Base-by-base conservation (phyloP, 148 eudicot genomes). In the Gaultheria prostrata region DNA sequence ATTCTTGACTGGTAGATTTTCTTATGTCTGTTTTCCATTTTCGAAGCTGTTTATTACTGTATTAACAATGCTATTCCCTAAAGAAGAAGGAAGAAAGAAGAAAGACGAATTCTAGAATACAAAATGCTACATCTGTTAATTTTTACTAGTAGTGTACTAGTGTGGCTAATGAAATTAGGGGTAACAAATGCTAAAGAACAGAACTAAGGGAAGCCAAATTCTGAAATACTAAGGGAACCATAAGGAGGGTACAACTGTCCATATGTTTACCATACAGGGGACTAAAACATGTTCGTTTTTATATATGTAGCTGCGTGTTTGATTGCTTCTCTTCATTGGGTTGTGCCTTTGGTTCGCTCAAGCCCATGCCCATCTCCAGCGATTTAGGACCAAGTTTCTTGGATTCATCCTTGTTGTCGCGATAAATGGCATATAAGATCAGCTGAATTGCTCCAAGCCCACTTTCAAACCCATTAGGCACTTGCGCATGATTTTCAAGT, bases 391-490 rank as follows among this genome's bases (percentile, higher is more conserved):
- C 15, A 2, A 69, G 28, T 85, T 90, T 89, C 85, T 85, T 85
- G 43, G 72, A 9, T 39, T 82, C 82, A 8, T 49, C 89, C 45
- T 89, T 82, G 45, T 87, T 89, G 46, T 89, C 73, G 39, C 89
- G 87, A 88, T 94, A 95, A 26, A 93, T 91, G 78, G 88, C 89
- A 83, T 95, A 95, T 20, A 95, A 78, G 13, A 93, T 90, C 63
- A 95, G 86, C 80, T 95, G 98, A 82, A 93, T 75, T 76, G 92
- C 88, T 61, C 98, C 98, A 45, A 95, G 83, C 54, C 84, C 94
- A 80, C 91, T 74, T 50, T 98, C 98, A 76, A 95, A 87, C n/a
- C 92, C 98, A 70, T 94, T 94, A 0, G 95, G 96, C 80, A 95
- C 90, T 98, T 95, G 89, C 81, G n/a, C n/a, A 82, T 59, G 28